phyloP scores from a whole-genome alignment of 768 basidiomycete genomes.

The Rhizopogon vinicolor region DNA sequence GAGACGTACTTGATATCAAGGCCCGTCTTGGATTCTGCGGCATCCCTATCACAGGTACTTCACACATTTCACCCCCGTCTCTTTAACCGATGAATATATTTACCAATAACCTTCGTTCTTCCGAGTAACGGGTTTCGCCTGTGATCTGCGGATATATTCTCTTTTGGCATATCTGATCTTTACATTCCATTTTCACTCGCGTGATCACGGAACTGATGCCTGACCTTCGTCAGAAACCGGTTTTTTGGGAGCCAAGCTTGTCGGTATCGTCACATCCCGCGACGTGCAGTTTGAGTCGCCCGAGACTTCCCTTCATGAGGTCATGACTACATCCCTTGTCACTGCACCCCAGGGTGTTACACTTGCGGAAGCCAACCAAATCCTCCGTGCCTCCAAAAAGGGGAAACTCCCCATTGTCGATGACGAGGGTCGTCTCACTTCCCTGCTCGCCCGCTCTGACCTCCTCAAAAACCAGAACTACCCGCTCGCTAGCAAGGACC shows the following conservation, averaged over 20 bases:
- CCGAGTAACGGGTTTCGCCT: constrained; percentile 67
- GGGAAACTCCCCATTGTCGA: constrained; percentile 92
- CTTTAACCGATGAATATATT: constrained; percentile 12
- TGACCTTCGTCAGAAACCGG: constrained; percentile 64
- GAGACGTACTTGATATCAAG: constrained; percentile 92
- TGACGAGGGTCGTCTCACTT: constrained; percentile 55
- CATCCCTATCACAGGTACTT: constrained; percentile 93
- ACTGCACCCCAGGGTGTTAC: constrained; percentile 88
- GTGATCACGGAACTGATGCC: not conserved
- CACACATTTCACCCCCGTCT: constrained; percentile 54
- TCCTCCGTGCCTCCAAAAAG: constrained; percentile 95
- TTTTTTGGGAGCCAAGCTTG: constrained; percentile 80
- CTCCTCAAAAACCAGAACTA: constrained; percentile 96
- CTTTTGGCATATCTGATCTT: constrained; percentile 16
- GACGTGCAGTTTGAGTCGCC: constrained; percentile 90
- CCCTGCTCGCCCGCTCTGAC: constrained; percentile 94
- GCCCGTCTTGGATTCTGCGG: constrained; percentile 90
- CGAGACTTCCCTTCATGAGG: constrained; percentile 56
- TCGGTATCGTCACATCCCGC: constrained; percentile 95
- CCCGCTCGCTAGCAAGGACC: constrained; percentile 90
- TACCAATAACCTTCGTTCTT: constrained; percentile 83
- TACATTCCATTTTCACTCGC: not conserved
- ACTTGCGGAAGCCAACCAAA: constrained; percentile 85
- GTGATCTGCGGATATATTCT: constrained; percentile 67
- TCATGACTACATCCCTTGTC: constrained; percentile 89